These are phyloP conservation scores for Daldinia bambusicola DNA, from an alignment of 495 filamentous ascomycete species.

Conservation along the genomic window DNA sequence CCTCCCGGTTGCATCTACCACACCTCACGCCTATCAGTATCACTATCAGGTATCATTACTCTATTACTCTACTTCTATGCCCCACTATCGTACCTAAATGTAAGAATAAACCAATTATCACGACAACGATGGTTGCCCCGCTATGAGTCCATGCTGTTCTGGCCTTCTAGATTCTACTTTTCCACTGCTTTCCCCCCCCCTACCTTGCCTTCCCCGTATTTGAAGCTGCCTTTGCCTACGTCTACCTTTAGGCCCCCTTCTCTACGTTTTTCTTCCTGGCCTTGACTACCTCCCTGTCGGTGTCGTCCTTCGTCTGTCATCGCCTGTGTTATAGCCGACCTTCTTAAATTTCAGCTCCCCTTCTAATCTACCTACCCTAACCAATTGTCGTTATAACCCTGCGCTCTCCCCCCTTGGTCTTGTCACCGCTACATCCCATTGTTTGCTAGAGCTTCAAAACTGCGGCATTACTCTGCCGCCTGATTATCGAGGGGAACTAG, in stretches of 20 bases:
- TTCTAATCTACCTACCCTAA: slow-evolving; percentile 5
- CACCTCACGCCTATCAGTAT: slow-evolving; percentile 21
- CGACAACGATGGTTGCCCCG: slow-evolving; percentile 34
- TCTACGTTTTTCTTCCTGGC: neutral
- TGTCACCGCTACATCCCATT: slow-evolving; percentile 9
- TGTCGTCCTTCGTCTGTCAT: slow-evolving; percentile 18
- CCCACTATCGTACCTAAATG: slow-evolving; percentile 35
- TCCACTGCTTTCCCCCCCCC: slow-evolving; percentile 29
- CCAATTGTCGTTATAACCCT: slow-evolving; percentile 12
- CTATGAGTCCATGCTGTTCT: slow-evolving; percentile 42
- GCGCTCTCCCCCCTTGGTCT: neutral
- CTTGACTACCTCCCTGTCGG: slow-evolving; percentile 9
- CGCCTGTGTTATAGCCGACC: slow-evolving; percentile 5
- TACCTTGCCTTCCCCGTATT: slow-evolving; percentile 30
- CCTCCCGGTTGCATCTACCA: slow-evolving; percentile 43
- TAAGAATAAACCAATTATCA: slow-evolving; percentile 38
- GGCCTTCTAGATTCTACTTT: slow-evolving; percentile 22
- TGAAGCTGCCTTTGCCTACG: slow-evolving; percentile 40
- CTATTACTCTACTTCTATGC: slow-evolving; percentile 26
- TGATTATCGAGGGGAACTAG: neutral
- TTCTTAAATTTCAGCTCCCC: neutral
- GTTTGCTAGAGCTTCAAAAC: slow-evolving; percentile 2
- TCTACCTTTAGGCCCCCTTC: slow-evolving; percentile 25
- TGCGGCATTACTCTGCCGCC: neutral
- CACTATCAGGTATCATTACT: slow-evolving; percentile 32